Evolutionary conservation across 1,284 basidiomycete species (phyloP), one percentile per base, ranked within the genome.

Genomic region (Leccinum fuscescens): DNA sequence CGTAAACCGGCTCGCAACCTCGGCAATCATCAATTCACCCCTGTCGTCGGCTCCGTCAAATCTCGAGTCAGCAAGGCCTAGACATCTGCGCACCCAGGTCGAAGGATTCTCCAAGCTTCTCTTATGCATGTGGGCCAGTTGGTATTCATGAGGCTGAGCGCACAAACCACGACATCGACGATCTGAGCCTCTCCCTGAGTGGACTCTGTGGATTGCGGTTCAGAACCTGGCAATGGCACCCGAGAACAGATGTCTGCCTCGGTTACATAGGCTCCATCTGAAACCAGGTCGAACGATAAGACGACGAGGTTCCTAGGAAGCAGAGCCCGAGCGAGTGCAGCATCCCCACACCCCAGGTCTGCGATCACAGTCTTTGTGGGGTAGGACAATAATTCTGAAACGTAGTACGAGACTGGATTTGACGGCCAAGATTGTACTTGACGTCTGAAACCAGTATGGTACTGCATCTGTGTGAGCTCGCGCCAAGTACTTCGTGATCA

Each of bases 301-400:
- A 96, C 89, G 17, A 79, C 80, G 67, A 90, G 77, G 37, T 88
- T 88, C 72, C 86, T 81, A 0, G 89, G 83, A 12, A 86, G 77
- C 44, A 97, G 82, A 1, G 82, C 80, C 55, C 83, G 86, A 0
- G 95, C 96, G 20, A 99, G 82, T 2, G 90, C 85, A 11, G 94
- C 97, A 71, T 98, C 95, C 12, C 97, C 97, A 66, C 96, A 98
- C 6, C 97, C 97, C 22, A 99, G 80, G 76, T 99, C 97, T 22
- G 87, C 94, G 53, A 99, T 86, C 61, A 98, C 78, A 0, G 89
- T 88, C 58, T 81, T 82, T 17, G 78, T 60, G 5, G 92, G 84
- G 64, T 87, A 87, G 27, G 79, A 74, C 8, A 84, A 85, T 20
- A 92, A 78, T 5, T 71, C 64, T 2, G 80, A 78, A 55, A 90